Evolutionary conservation across 2,329 filamentous ascomycete genomes (phyloP).

Genomic region (Ceratocystis eucalypticola): DNA sequence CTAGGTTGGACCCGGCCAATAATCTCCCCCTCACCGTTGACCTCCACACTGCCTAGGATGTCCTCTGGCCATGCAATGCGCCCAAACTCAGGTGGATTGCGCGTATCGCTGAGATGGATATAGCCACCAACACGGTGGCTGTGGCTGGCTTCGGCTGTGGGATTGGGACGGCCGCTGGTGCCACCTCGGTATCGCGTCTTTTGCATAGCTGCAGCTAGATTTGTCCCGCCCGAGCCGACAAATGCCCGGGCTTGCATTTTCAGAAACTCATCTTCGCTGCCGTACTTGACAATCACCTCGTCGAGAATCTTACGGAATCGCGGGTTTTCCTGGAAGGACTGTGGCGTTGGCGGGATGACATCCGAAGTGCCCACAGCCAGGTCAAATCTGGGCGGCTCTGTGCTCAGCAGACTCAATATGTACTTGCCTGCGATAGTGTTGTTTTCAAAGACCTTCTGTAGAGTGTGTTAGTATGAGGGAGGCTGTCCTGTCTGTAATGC

Average conservation of each 20-base stretch:
- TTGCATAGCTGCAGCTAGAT: constrained; percentile 8
- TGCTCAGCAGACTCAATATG: constrained; percentile 47
- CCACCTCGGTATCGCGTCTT: constrained; percentile 6
- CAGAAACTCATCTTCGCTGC: constrained; percentile 42
- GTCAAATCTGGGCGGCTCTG: constrained; percentile 38
- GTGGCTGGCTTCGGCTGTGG: constrained; percentile 42
- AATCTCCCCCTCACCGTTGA: constrained; percentile 43
- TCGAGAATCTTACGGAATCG: constrained; percentile 46
- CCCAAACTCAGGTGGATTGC: constrained; percentile 53
- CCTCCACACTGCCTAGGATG: constrained; percentile 54
- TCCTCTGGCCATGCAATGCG: constrained; percentile 57
- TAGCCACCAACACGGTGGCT: constrained; percentile 48
- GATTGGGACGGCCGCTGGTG: neutral
- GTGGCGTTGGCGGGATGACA: constrained; percentile 45
- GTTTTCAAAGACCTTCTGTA: constrained; percentile 45
- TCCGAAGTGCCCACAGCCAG: constrained; percentile 48
- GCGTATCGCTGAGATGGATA: constrained; percentile 50
- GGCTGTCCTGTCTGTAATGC: neutral
- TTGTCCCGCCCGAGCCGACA: constrained; percentile 41
- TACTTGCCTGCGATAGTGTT: constrained; percentile 34
- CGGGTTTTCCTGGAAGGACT: constrained; percentile 45
- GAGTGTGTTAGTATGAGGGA: neutral
- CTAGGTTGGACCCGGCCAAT: constrained; percentile 46
- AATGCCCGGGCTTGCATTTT: constrained; percentile 45
- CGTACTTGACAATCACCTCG: constrained; percentile 41